Conservation (phyloP, 495 filamentous ascomycete species). For the Aspergillus cavernicola region DNA sequence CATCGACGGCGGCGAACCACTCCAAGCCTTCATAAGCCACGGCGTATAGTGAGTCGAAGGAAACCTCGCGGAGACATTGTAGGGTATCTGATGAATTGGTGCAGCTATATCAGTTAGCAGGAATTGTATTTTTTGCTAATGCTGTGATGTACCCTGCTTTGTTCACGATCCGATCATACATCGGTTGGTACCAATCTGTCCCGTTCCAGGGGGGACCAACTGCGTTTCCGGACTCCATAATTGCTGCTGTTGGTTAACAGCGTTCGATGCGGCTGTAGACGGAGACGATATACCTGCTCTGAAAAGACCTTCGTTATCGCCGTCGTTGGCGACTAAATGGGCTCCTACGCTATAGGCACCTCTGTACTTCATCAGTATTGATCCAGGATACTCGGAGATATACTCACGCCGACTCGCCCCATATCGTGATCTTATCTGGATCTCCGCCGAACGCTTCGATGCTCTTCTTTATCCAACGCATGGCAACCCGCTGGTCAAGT, state of each 20-base stretch:
- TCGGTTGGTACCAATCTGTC: conserved; percentile 39
- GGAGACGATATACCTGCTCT: conserved; percentile 24
- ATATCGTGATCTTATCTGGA: conserved; percentile 61
- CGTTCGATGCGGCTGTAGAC: neutral
- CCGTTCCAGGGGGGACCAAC: conserved; percentile 38
- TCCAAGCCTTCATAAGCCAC: conserved; percentile 41
- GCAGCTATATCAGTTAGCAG: conserved; percentile 46
- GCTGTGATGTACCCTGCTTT: conserved; percentile 23
- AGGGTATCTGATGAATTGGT: conserved; percentile 51
- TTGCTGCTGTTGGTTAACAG: conserved; percentile 36
- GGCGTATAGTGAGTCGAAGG: conserved; percentile 55
- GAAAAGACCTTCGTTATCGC: conserved; percentile 36
- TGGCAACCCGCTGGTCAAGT: conserved; percentile 47
- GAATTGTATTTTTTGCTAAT: neutral
- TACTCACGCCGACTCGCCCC: conserved; percentile 62
- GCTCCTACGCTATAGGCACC: conserved; percentile 38
- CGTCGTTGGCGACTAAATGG: conserved; percentile 32
- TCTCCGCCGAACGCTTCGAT: conserved; percentile 52
- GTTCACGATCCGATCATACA: conserved; percentile 37
- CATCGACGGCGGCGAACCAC: conserved; percentile 48
- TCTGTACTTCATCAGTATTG: conserved; percentile 13
- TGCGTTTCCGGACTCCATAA: conserved; percentile 64
- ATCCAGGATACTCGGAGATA: too few species aligned
- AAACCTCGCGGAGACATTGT: conserved; percentile 55
- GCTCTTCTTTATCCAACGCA: conserved; percentile 50